A percentile compares a stretch with the other conserved stretches of the same genome.
Evolutionary conservation across 2,329 filamentous ascomycete species (phyloP).

Genomic region (Sporothrix phasma): DNA sequence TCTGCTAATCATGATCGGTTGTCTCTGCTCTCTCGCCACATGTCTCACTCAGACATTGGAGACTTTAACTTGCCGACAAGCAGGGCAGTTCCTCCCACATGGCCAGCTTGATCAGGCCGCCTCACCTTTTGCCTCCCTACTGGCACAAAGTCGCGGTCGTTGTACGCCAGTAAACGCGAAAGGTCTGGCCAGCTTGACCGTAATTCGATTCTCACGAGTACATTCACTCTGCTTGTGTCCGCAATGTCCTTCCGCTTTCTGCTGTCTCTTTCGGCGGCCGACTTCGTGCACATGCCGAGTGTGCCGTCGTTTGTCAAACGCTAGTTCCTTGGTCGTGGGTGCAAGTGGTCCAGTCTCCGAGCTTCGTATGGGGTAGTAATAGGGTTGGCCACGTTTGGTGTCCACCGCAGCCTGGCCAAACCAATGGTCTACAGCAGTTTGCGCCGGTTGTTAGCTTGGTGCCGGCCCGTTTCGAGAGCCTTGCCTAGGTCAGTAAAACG

Average conservation of each 20-base stretch:
- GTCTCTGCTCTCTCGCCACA: background rate
- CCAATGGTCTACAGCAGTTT: background rate
- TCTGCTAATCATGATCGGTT: background rate
- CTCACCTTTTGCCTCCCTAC: background rate
- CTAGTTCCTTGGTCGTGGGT: background rate
- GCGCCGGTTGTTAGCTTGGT: background rate
- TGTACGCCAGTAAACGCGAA: background rate
- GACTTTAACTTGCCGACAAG: background rate
- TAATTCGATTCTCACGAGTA: too few relatives aligned
- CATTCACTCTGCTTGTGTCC: background rate
- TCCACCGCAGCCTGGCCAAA: background rate
- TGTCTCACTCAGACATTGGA: background rate
- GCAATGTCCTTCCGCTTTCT: background rate
- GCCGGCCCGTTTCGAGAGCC: slow-evolving; percentile 8
- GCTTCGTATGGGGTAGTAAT: background rate
- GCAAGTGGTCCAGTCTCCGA: background rate
- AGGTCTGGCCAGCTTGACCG: background rate
- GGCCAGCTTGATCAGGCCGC: background rate
- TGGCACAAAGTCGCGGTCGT: background rate
- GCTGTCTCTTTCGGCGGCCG: background rate
- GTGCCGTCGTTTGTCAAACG: background rate
- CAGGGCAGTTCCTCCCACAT: background rate
- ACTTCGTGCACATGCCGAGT: background rate
- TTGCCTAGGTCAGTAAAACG: slow-evolving; percentile 2
- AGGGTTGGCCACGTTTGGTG: background rate